These are phyloP conservation scores for Heritiera fomes DNA, from an alignment of 345 rosid species.

Conservation along the genomic window DNA sequence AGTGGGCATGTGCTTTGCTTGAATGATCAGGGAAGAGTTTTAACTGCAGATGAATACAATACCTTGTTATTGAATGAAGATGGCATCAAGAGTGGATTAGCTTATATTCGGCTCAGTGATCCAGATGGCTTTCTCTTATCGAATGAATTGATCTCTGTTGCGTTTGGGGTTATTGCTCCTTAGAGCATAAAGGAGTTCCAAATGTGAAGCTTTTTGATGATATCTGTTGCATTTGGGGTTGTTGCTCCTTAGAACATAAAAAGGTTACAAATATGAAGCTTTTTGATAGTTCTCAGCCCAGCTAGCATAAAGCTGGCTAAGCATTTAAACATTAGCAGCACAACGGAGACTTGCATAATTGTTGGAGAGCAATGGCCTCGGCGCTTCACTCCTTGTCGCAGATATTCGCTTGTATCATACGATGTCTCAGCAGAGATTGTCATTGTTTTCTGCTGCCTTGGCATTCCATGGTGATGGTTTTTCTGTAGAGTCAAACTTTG, in stretches of 20 bases:
- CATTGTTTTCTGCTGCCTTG: not conserved
- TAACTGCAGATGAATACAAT: conserved; percentile 45
- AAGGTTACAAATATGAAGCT: not conserved
- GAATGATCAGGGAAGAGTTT: conserved; percentile 53
- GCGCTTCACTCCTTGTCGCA: not conserved
- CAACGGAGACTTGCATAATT: not conserved
- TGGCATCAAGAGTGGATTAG: conserved; percentile 40
- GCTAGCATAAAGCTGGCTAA: not conserved
- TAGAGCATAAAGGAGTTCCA: conserved; percentile 13
- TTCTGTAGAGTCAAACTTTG: too few species aligned
- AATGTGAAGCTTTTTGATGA: conserved; percentile 16
- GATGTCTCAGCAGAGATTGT: not conserved
- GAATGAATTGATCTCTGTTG: conserved; percentile 77
- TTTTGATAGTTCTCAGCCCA: not conserved
- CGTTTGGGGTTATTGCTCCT: conserved; percentile 57
- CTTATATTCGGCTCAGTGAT: conserved; percentile 68
- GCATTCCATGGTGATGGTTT: not conserved
- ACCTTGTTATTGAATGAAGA: conserved; percentile 32
- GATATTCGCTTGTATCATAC: not conserved
- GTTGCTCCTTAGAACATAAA: conserved; percentile 41
- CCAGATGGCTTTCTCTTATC: conserved; percentile 92
- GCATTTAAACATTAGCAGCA: not conserved
- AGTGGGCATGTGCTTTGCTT: conserved; percentile 76
- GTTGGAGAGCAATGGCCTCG: not conserved
- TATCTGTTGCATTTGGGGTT: conserved; percentile 65